Evolutionary conservation across 371 early-diverging fungal species (phyloP).

Genomic region (Parasitella parasitica): DNA sequence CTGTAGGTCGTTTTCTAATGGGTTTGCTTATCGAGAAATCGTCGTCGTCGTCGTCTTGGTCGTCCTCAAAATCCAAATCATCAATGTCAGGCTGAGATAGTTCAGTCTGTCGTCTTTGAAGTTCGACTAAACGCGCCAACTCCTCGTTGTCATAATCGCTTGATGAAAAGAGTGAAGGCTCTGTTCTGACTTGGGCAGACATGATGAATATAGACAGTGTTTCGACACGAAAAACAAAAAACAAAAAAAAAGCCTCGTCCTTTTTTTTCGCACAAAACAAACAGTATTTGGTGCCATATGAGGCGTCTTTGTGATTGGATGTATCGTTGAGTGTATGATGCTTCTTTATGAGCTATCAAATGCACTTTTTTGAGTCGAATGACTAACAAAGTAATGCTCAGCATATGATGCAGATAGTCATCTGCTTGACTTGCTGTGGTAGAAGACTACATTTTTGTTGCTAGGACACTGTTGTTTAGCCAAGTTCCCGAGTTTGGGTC

Average conservation of each 20-base stretch:
- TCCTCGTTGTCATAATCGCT: conserved; percentile 23
- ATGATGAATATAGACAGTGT: background rate
- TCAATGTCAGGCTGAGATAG: conserved; percentile 19
- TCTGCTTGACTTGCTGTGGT: too few species aligned
- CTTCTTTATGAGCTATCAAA: too few species aligned
- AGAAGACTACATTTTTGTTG: too few species aligned
- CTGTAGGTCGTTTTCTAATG: conserved; percentile 25
- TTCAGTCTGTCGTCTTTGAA: conserved; percentile 32
- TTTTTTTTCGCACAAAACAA: background rate
- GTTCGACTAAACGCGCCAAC: conserved; percentile 28
- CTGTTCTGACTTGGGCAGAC: background rate
- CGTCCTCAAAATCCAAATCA: conserved; percentile 11
- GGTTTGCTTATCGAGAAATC: conserved; percentile 14
- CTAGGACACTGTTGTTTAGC: too few species aligned
- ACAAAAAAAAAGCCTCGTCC: background rate
- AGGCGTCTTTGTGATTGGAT: background rate
- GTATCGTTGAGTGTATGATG: background rate
- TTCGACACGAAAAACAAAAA: background rate
- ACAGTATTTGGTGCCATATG: background rate
- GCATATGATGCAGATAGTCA: too few species aligned
- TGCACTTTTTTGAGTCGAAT: too few species aligned
- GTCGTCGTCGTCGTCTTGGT: conserved; percentile 22
- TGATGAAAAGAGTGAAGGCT: conserved; percentile 11
- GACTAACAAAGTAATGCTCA: too few species aligned
- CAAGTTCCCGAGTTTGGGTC: background rate